phyloP scores from a whole-genome alignment of 208 protist genomes.

The Wallacemonas collosoma region DNA sequence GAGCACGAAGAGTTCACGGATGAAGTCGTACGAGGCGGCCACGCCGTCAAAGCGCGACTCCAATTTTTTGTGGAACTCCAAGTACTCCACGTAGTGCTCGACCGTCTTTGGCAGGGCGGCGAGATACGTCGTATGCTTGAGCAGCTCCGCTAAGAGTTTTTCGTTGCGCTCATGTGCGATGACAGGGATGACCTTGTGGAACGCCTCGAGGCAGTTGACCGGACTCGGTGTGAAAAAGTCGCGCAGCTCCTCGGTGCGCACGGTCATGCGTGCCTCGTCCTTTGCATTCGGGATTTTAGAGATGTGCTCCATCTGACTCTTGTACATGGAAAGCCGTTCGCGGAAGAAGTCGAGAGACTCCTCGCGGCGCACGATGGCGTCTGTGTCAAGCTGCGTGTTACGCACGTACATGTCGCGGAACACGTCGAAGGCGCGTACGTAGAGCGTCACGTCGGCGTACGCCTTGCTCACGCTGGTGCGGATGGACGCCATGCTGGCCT shows the following conservation, averaged over 20 bases:
- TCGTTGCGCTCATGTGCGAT: constrained; percentile 91
- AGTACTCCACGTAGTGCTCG: constrained; percentile 93
- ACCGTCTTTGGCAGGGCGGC: constrained; percentile 81
- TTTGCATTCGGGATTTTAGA: constrained; percentile 84
- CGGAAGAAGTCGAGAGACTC: constrained; percentile 88
- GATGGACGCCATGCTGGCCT: constrained; percentile 73
- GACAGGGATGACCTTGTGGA: constrained; percentile 91
- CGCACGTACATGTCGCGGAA: constrained; percentile 91
- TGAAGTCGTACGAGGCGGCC: constrained; percentile 86
- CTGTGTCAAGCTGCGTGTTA: constrained; percentile 74
- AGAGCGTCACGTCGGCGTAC: constrained; percentile 84
- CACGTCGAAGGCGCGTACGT: constrained; percentile 76
- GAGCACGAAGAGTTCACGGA: constrained; percentile 88
- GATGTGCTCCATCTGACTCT: constrained; percentile 87
- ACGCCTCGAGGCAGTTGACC: constrained; percentile 74
- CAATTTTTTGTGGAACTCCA: constrained; percentile 83
- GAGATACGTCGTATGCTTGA: constrained; percentile 85
- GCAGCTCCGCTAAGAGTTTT: constrained; percentile 83
- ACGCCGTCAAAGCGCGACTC: constrained; percentile 81
- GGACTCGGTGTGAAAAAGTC: constrained; percentile 93
- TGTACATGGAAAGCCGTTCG: constrained; percentile 83
- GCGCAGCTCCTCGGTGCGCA: constrained; percentile 83
- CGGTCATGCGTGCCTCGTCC: constrained; percentile 87
- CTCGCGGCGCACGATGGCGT: constrained; percentile 52
- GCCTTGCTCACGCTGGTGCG: constrained; percentile 59